A percentile compares a stretch with the other conserved stretches of the same genome.
phyloP scores from a whole-genome alignment of 129 eudicot genomes.

The Ambrosia trifida region DNA sequence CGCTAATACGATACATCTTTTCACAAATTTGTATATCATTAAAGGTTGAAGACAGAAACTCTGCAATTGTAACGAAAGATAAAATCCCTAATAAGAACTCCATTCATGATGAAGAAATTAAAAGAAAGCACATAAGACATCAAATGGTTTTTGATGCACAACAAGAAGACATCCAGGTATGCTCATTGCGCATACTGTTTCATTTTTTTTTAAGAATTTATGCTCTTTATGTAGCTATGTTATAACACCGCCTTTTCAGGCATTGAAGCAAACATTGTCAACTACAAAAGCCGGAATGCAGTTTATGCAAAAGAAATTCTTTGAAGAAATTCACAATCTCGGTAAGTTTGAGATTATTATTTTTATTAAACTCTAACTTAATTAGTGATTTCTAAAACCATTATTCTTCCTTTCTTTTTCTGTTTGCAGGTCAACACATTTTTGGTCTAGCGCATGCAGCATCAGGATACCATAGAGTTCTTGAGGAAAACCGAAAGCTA shows the following conservation, averaged over 20 bases:
- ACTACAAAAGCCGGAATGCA: constrained; percentile 85
- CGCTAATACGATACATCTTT: neutral
- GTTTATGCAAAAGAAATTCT: constrained; percentile 83
- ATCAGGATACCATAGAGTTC: constrained; percentile 88
- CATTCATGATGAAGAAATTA: constrained; percentile 46
- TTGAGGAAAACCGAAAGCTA: constrained; percentile 88
- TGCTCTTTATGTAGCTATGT: neutral
- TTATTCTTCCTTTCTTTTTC: neutral
- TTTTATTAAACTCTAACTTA: neutral
- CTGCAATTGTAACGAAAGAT: constrained; percentile 33
- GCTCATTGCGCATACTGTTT: neutral
- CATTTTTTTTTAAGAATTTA: constrained; percentile 1
- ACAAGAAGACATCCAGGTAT: constrained; percentile 68
- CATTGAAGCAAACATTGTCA: constrained; percentile 64
- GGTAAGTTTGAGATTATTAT: constrained; percentile 42
- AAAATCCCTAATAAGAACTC: constrained; percentile 29
- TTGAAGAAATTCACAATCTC: constrained; percentile 75
- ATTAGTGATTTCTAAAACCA: constrained; percentile 1
- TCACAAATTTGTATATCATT: constrained; percentile 13
- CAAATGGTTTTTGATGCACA: constrained; percentile 64
- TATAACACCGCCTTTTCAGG: constrained; percentile 39
- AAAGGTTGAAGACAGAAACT: constrained; percentile 44
- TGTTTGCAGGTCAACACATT: constrained; percentile 58
- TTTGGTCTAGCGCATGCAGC: constrained; percentile 94
- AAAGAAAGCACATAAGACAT: constrained; percentile 50